Evolutionary conservation across 805 yeast species (phyloP), one percentile per base, ranked within the genome.

Genomic region (Saturnispora kantuleensis): DNA sequence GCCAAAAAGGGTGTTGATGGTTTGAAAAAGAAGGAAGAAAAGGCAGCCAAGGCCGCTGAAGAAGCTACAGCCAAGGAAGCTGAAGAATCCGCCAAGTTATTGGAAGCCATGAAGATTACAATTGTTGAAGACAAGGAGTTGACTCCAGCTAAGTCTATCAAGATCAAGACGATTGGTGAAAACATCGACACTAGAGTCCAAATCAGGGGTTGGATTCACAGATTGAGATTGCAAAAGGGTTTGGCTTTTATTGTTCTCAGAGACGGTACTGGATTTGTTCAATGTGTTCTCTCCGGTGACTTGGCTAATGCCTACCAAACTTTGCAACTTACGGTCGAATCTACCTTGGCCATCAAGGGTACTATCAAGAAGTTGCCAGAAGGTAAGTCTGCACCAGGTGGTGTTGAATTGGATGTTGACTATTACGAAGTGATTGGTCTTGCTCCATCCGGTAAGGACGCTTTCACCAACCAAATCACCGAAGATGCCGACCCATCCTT

Each of bases 341-440:
- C 95, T 13, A 81, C 96, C 12, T 73, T 94, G 30, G 63, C 79
- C 41, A 67, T 93, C 47, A 84, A 75, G 61, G 99, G 99, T 67
- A 76, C 77, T 26, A 71, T 93, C 50, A 74, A 76, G 64, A 77
- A 82, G 56, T 72, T 94, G 40, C 97, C 97, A 46, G 97, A 87
- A 63, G 98, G 98, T 51, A 89, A 93, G 65, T 71, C 83, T 53
- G 99, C 98, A 9, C 96, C 97, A 47, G 97, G 97, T 51, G 96
- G 95, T 50, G 94, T 90, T 52, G 99, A 93, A 69, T 75, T 94
- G 56, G 73, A 74, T 50, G 97, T 81, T 45, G 98, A 93, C 66
- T 93, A 74, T 70, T 93, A 89, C 64, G 81, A 84, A 64, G 70
- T 93, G 46, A 71, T 89, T 47, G 96, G 97, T 43, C 74, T 86